A percentile compares a stretch with the other conserved stretches of the same genome.
Evolutionary conservation across 768 basidiomycete genomes (phyloP).

Genomic region (Lactifluus volemus): DNA sequence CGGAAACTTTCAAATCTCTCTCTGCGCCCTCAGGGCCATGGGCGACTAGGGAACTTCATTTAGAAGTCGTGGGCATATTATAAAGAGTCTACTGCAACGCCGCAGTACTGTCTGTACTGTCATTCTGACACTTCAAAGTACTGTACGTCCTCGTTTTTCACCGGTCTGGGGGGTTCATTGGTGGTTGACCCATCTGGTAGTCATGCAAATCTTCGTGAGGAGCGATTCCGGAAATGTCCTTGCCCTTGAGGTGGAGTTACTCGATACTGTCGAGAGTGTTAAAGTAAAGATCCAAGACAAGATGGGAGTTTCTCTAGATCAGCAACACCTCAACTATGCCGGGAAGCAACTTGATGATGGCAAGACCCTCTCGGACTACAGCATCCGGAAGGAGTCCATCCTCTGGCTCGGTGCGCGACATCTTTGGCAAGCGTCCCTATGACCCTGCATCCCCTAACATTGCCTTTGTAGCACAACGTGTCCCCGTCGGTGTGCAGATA

Average conservation of each 20-base stretch:
- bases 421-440: background rate
- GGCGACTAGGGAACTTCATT: background rate
- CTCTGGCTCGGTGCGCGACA: background rate
- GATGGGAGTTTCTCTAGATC: background rate
- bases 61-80: background rate
- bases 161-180: background rate
- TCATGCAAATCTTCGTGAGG: constrained; percentile 25
- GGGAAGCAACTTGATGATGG: background rate
- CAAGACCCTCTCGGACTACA: background rate
- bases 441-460: background rate
- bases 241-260: background rate
- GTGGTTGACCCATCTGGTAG: background rate
- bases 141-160: background rate
- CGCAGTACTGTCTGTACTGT: background rate
- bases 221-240: background rate
- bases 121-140: background rate
- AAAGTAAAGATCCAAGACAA: background rate
- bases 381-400: background rate
- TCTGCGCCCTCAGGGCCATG: background rate
- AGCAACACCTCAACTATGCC: background rate
- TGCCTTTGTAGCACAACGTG: background rate
- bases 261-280: background rate
- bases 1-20: background rate
- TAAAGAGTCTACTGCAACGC: background rate
- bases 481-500: background rate